Evolutionary conservation across 768 basidiomycete species (phyloP).

Genomic region (Pulveroboletus sp.): DNA sequence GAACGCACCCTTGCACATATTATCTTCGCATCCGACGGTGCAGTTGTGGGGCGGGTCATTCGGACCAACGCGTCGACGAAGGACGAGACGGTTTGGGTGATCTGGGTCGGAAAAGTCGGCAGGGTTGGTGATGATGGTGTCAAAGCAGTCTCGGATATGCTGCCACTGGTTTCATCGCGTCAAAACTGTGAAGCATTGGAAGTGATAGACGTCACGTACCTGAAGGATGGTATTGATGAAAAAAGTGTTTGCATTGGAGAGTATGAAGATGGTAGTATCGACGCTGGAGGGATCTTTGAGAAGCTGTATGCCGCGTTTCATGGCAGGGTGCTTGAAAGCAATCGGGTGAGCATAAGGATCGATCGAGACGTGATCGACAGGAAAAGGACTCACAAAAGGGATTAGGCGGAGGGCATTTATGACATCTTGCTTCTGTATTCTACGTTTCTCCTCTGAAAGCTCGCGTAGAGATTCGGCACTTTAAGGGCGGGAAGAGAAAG

Average conservation of each 20-base stretch:
- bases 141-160: conserved; percentile 68
- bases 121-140: conserved; percentile 89
- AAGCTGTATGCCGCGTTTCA: conserved; percentile 82
- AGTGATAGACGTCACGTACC: conserved; percentile 38
- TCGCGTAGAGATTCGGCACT: conserved; percentile 73
- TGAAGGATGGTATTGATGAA: conserved; percentile 90
- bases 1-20: conserved; percentile 92
- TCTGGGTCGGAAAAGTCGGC: conserved; percentile 75
- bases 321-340: conserved; percentile 82
- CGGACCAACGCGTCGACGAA: conserved; percentile 76
- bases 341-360: background rate
- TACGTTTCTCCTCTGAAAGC: conserved; percentile 53
- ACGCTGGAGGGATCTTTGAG: conserved; percentile 64
- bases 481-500: too few species aligned
- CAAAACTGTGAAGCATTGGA: background rate
- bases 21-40: conserved; percentile 83
- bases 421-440: conserved; percentile 71
- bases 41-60: conserved; percentile 79
- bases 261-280: conserved; percentile 77
- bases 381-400: conserved; percentile 68
- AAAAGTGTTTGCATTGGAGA: conserved; percentile 92
- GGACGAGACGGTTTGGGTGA: conserved; percentile 61
- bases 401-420: conserved; percentile 73
- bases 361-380: background rate
- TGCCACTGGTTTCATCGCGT: conserved; percentile 51